Evolutionary conservation across 495 filamentous ascomycete species (phyloP), one percentile per base, ranked within the genome.

Genomic region (Melanomma pulvis-pyrius): DNA sequence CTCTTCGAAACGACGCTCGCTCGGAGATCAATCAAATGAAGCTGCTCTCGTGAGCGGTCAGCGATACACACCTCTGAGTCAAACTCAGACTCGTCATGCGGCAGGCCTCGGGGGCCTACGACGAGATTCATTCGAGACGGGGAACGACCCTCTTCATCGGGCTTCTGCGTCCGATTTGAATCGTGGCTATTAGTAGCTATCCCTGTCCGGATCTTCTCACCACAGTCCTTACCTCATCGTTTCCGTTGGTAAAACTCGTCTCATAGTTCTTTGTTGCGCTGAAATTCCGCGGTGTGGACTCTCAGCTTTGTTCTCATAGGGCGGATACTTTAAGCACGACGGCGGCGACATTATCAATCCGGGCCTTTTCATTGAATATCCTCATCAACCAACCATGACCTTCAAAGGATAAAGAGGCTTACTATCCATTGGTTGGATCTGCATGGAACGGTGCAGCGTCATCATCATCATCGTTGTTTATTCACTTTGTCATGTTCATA

Each of bases 41-140:
- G 57, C 61, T 30, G 51, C 63, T n/a, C 57, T 67, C n/a, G 63
- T 70, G 17, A 73, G 65, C 22, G 68, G 69, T 8, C 67, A 74
- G 39, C 28, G 59, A 51, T 70, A 74, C 49, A 22, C 41, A 13
- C 67, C 74, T 30, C 61, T 73, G 7, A 39, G 51, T 15, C 72
- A 66, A 29, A 34, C 64, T 15, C 71, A 70, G 32, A 36, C 65
- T 6, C 69, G 70, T 19, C 49, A 68, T 34, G 24, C 55, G 21
- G 13, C 57, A 25, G 65, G 56, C 46, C 15, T 71, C 1, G 65
- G 62, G 7, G 36, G 58, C 4, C 22, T 71, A 7, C 55, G 65
- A 3, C 52, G 68, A 19, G 55, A 72, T 24, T 66, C 71, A 32
- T 73, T 66, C n/a, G 59, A 51, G 41, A 48, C 30, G 13, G 15